Evolutionary conservation across 2,329 filamentous ascomycete species (phyloP).

Genomic region (Diplodia seriata): DNA sequence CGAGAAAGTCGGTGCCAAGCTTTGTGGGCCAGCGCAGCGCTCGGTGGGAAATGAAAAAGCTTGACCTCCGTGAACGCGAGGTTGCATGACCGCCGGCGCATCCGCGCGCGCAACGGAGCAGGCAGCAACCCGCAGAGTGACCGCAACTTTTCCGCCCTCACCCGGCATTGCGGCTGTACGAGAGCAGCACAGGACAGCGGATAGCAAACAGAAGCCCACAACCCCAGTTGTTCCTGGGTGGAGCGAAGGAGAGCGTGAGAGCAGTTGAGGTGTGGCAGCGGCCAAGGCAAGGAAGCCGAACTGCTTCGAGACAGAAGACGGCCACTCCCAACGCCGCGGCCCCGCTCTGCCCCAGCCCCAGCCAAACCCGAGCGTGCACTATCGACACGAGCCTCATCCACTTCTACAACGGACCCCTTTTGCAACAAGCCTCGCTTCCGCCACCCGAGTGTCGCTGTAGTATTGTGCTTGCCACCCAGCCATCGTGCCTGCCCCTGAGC

Average conservation of each 20-base stretch:
- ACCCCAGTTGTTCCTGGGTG: background rate
- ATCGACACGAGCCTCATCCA: constrained; percentile 5
- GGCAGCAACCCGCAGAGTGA: constrained; percentile 3
- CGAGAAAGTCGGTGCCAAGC: constrained; percentile 8
- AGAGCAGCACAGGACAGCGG: background rate
- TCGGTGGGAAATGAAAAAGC: constrained; percentile 18
- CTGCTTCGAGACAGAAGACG: background rate
- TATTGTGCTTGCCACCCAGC: background rate
- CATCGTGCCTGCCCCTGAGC: constrained; percentile 11
- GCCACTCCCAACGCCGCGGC: background rate
- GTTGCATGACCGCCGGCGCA: background rate
- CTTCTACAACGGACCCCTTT: constrained; percentile 8
- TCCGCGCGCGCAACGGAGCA: background rate
- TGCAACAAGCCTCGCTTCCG: constrained; percentile 1
- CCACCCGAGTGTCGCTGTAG: background rate
- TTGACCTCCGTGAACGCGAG: constrained; percentile 9
- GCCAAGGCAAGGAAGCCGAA: background rate
- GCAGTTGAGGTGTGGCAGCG: background rate
- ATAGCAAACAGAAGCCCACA: background rate
- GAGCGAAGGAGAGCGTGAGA: background rate
- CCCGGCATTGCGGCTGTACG: constrained; percentile 2
- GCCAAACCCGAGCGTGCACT: constrained; percentile 6
- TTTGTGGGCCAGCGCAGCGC: constrained; percentile 18
- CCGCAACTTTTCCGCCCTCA: constrained; percentile 17
- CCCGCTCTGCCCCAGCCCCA: constrained; percentile 9